These are phyloP conservation scores for Boletus sensibilis DNA, from an alignment of 768 basidiomycete genomes.

Conservation along the genomic window DNA sequence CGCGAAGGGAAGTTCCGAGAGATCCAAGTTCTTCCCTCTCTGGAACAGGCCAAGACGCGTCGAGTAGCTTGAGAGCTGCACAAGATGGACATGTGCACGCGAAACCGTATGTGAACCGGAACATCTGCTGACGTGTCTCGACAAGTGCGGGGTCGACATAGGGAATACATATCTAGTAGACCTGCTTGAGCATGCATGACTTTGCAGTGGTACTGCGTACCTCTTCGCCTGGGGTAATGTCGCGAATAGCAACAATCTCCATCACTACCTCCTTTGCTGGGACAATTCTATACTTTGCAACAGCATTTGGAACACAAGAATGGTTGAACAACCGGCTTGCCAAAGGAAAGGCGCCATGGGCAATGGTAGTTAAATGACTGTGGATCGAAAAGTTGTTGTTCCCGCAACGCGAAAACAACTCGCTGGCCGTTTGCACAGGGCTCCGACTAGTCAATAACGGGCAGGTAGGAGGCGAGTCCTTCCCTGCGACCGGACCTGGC, in stretches of 20 bases:
- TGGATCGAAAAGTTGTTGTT: conserved; percentile 84
- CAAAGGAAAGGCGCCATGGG: conserved; percentile 72
- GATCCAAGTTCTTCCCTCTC: conserved; percentile 16
- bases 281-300: conserved; percentile 53
- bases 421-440: conserved; percentile 21
- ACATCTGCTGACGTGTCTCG: conserved; percentile 56
- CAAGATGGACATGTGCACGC: conserved; percentile 62
- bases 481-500: conserved; percentile 36
- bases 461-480: conserved; percentile 33
- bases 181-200: not conserved
- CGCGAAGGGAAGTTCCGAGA: conserved; percentile 36
- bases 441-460: conserved; percentile 29
- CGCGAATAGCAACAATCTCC: conserved; percentile 63
- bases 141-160: conserved; percentile 78
- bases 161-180: conserved; percentile 63
- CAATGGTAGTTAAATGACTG: conserved; percentile 66
- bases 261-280: conserved; percentile 44
- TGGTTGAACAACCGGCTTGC: conserved; percentile 85
- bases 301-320: conserved; percentile 74
- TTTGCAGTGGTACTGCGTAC: conserved; percentile 35
- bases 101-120: conserved; percentile 67
- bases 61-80: conserved; percentile 39
- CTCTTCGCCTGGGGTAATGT: conserved; percentile 62
- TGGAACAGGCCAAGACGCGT: conserved; percentile 40
- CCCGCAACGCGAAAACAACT: conserved; percentile 59